These are phyloP conservation scores for Aspergillus sp. DNA, from an alignment of 2,329 filamentous ascomycete genomes.

Conservation along the genomic window DNA sequence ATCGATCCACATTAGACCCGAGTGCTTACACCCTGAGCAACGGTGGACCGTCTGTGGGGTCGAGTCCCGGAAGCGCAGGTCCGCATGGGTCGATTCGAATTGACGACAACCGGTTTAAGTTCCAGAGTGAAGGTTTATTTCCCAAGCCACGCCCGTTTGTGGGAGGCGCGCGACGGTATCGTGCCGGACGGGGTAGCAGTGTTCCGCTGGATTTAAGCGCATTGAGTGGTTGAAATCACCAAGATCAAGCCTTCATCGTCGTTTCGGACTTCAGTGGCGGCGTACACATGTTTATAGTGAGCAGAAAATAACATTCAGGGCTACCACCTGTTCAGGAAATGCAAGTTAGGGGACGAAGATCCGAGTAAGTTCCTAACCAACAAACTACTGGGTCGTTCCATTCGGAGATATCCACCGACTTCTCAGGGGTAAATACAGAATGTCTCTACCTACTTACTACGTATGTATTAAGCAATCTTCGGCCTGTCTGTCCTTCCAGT, in stretches of 20 bases:
- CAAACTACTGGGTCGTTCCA: too few relatives aligned
- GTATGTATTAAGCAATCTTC: too few relatives aligned
- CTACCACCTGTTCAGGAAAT: too few relatives aligned
- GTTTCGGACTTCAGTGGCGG: neutral
- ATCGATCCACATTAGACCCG: slow-evolving; percentile 67
- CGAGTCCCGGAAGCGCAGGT: slow-evolving; percentile 23
- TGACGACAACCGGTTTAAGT: slow-evolving; percentile 80
- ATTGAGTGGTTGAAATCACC: slow-evolving; percentile 26
- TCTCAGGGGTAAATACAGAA: too few relatives aligned
- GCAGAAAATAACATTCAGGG: too few relatives aligned
- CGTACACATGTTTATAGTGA: neutral
- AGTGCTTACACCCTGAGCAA: slow-evolving; percentile 74
- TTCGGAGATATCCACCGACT: too few relatives aligned
- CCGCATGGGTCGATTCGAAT: slow-evolving; percentile 51
- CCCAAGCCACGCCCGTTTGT: slow-evolving; percentile 81
- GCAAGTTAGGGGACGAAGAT: too few relatives aligned
- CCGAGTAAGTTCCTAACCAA: too few relatives aligned
- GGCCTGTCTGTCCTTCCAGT: too few relatives aligned
- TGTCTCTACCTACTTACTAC: too few relatives aligned
- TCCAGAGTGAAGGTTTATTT: slow-evolving; percentile 75
- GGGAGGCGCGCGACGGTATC: slow-evolving; percentile 73
- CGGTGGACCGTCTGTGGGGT: slow-evolving; percentile 42
- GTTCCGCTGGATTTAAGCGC: slow-evolving; percentile 77
- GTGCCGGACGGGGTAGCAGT: slow-evolving; percentile 88
- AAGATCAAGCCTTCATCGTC: neutral